Percentiles rank a stretch among this genome's conserved stretches.
phyloP scores from a whole-genome alignment of 2,329 filamentous ascomycete species.

The Pseudopithomyces chartarum region DNA sequence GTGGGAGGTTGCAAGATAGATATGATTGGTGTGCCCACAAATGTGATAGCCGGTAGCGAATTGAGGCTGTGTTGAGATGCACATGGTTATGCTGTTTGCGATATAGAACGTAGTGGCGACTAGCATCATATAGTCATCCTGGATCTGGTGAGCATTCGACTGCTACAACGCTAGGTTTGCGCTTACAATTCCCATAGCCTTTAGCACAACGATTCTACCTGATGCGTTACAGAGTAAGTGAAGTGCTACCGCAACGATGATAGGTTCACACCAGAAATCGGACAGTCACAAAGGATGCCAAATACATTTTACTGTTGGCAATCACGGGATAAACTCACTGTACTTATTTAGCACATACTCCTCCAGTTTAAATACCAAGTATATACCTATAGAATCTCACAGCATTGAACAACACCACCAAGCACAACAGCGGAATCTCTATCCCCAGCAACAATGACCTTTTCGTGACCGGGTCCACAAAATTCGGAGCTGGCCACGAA shows the following conservation, averaged over 20 bases:
- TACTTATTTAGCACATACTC: background rate
- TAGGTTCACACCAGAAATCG: background rate
- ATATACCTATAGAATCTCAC: background rate
- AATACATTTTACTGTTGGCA: too few species aligned
- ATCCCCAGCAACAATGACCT: conserved; percentile 13
- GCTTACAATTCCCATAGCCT: conserved; percentile 13
- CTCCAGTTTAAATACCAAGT: background rate
- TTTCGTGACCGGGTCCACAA: conserved; percentile 15
- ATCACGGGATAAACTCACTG: background rate
- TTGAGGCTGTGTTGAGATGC: conserved; percentile 9
- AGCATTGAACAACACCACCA: background rate
- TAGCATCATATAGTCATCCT: conserved; percentile 24
- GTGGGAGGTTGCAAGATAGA: background rate
- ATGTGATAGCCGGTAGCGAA: conserved; percentile 22
- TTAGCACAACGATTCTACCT: conserved; percentile 7
- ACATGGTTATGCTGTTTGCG: conserved; percentile 17
- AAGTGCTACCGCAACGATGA: background rate
- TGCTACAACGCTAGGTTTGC: background rate
- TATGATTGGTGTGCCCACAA: conserved; percentile 7
- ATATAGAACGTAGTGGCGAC: conserved; percentile 15
- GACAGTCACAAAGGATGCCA: too few species aligned
- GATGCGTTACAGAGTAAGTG: background rate
- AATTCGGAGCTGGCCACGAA: conserved; percentile 20
- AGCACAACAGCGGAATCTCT: conserved; percentile 12
- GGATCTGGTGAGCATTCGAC: background rate